These are phyloP conservation scores for Aspergillus hortae DNA, from an alignment of 2,329 filamentous ascomycete species.

Conservation along the genomic window DNA sequence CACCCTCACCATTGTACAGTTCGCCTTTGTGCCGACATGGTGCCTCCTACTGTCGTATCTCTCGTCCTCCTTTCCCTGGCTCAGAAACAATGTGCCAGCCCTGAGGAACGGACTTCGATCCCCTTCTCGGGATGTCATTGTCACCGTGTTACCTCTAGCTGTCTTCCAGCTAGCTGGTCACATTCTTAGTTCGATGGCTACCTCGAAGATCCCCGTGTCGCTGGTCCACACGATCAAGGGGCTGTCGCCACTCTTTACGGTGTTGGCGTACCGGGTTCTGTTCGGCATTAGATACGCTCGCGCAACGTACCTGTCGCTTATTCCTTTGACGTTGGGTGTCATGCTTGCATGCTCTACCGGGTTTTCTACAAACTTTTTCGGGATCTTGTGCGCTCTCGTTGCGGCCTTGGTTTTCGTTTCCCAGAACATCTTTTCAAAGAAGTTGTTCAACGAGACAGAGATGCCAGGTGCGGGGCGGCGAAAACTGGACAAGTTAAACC, in stretches of 20 bases:
- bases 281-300: conserved; percentile 84
- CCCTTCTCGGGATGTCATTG: conserved; percentile 76
- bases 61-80: conserved; percentile 65
- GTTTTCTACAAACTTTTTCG: conserved; percentile 82
- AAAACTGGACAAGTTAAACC: conserved; percentile 93
- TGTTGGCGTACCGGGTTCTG: conserved; percentile 84
- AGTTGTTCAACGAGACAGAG: conserved; percentile 93
- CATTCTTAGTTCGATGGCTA: conserved; percentile 89
- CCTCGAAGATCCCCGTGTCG: conserved; percentile 90
- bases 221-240: conserved; percentile 98
- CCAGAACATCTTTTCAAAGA: conserved; percentile 98
- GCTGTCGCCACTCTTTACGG: conserved; percentile 90
- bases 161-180: conserved; percentile 92
- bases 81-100: conserved; percentile 71
- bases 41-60: conserved; percentile 78
- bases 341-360: conserved; percentile 93
- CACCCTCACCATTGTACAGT: conserved; percentile 88
- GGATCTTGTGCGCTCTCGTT: conserved; percentile 82
- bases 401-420: conserved; percentile 95
- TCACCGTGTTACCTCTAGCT: conserved; percentile 84
- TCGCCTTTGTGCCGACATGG: conserved; percentile 84
- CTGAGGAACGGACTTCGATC: conserved; percentile 78
- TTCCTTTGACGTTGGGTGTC: conserved; percentile 92
- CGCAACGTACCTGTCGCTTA: conserved; percentile 80
- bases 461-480: conserved; percentile 57